Evolutionary conservation across 2,329 filamentous ascomycete genomes (phyloP), one percentile per base, ranked within the genome.

Genomic region (Colletotrichum viniferum): DNA sequence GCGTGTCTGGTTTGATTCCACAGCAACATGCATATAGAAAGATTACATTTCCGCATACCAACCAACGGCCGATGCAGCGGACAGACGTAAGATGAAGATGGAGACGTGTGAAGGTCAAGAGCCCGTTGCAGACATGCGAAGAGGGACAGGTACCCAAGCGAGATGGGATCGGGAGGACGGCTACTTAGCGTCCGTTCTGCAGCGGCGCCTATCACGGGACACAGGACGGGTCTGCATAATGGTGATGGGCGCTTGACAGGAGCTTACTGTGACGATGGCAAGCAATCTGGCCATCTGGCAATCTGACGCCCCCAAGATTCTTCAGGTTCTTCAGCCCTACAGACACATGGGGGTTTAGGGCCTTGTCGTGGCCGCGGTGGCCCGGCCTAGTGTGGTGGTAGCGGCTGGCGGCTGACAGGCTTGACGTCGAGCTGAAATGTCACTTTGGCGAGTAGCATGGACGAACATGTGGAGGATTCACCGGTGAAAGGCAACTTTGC

Each of bases 251-350:
- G 12, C 24, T 34, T 28, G 30, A 21, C 38, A n/a, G 32, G 7
- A 32, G 34, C 3, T 14, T 6, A 36, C 1, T 7, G 43, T 12
- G 6, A 52, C 43, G 43, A 24, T 5, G 12, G 43, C 43, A 52
- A 52, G 43, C n/a, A 52, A 52, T 52, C 6, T 52, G 43, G 43
- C n/a, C 43, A 52, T 21, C 43, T 52, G 43, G 43, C 43, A 52
- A 21, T 52, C 43, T 21, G 43, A 52, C 43, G 43, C 43, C 43
- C 43, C 43, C 43, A 52, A 52, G 43, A 21, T 66, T 55, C 43
- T 36, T 67, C 66, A 48, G 48, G 38, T 26, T n/a, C 21, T 38
- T 69, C 73, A 75, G 73, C 73, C 73, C 69, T 75, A 75, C 36
- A 34, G 36, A n/a, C 56, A 69, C 43, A 60, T 36, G 69, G 38